Evolutionary conservation across 352 stramenopile species (phyloP).

Genomic region (Globisporangium cederbergense): DNA sequence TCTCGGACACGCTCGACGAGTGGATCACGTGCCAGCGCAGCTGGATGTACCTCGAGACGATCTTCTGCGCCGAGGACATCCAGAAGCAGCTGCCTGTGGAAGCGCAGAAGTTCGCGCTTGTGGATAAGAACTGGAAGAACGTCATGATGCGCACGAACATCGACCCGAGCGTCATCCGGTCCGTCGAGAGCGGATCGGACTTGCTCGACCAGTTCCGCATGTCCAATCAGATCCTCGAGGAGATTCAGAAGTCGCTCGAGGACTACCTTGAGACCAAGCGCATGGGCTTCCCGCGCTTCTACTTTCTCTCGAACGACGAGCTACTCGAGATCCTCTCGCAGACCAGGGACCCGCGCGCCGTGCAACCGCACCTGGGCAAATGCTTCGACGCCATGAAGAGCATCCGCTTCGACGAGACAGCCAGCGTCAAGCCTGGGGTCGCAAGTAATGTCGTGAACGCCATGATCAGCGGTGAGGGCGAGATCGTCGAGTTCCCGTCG

Average conservation of each 20-base stretch:
- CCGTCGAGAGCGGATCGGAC: conserved; percentile 65
- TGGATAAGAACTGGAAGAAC: conserved; percentile 85
- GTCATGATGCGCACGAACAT: conserved; percentile 79
- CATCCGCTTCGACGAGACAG: conserved; percentile 75
- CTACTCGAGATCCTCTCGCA: conserved; percentile 90
- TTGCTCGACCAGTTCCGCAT: conserved; percentile 82
- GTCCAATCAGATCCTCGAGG: conserved; percentile 84
- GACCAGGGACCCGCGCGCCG: conserved; percentile 84
- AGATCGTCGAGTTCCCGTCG: conserved; percentile 76
- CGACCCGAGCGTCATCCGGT: conserved; percentile 74
- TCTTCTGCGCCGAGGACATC: conserved; percentile 87
- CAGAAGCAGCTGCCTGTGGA: conserved; percentile 86
- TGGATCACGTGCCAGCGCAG: conserved; percentile 83
- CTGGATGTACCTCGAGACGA: conserved; percentile 90
- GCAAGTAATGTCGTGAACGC: conserved; percentile 61
- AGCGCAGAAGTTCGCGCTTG: conserved; percentile 79
- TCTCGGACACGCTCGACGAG: conserved; percentile 82
- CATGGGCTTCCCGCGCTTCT: conserved; percentile 91
- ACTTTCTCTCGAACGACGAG: conserved; percentile 92
- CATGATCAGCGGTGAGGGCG: conserved; percentile 85
- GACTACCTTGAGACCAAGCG: conserved; percentile 92
- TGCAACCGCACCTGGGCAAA: conserved; percentile 89
- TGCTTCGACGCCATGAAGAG: conserved; percentile 93
- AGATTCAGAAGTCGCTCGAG: conserved; percentile 91
- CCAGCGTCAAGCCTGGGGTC: conserved; percentile 22